These are phyloP conservation scores for Kodamaea leandrae DNA, from an alignment of 805 yeast genomes.

Conservation along the genomic window DNA sequence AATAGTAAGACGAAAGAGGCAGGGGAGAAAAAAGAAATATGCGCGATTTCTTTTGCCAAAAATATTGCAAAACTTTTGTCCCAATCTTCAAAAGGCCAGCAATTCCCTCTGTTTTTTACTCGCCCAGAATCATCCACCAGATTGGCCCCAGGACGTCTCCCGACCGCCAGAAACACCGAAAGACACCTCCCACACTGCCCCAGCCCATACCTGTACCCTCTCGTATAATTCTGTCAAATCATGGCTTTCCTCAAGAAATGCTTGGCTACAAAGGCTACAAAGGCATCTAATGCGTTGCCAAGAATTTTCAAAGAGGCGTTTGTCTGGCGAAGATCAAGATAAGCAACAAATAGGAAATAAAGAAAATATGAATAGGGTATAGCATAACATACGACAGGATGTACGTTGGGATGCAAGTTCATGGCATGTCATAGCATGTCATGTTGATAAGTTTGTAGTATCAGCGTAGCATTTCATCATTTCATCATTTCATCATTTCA, in stretches of 20 bases:
- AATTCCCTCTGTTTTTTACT: conserved; percentile 7
- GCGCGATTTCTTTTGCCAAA: background rate
- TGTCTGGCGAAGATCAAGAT: conserved; percentile 1
- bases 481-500: too few relatives aligned
- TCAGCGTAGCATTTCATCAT: too few relatives aligned
- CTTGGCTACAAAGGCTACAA: conserved; percentile 7
- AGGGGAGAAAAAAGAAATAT: background rate
- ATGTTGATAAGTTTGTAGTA: too few relatives aligned
- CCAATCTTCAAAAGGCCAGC: conserved; percentile 9
- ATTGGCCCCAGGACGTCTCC: background rate
- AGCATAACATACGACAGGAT: too few relatives aligned
- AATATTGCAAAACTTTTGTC: background rate
- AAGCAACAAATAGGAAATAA: background rate
- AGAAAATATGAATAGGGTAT: too few relatives aligned
- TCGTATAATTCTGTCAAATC: conserved; percentile 9
- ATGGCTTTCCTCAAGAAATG: conserved; percentile 7
- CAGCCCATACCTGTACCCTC: background rate
- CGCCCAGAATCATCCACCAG: background rate
- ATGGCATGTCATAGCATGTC: too few relatives aligned
- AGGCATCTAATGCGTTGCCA: conserved; percentile 4
- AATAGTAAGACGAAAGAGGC: background rate
- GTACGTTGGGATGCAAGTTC: too few relatives aligned
- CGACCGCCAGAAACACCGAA: background rate
- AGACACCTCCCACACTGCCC: background rate
- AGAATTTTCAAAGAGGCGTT: conserved; percentile 5